Percentiles rank a stretch among this genome's conserved stretches.
These are phyloP conservation scores for Coccinonectria pachysandricola DNA, from an alignment of 2,329 filamentous ascomycete species.

Conservation along the genomic window DNA sequence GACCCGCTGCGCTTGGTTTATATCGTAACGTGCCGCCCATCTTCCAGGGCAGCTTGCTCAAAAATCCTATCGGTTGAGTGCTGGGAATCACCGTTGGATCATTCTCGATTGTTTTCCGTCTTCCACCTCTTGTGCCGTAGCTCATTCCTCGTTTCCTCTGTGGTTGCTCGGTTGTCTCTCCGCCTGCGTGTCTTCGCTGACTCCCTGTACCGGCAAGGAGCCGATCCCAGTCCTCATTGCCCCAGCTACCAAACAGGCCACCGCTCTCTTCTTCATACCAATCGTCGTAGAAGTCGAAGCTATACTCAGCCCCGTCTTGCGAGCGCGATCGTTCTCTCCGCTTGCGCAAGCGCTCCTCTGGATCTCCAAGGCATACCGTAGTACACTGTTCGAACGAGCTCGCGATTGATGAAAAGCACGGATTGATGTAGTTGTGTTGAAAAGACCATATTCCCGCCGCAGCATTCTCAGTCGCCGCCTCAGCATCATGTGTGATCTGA, in stretches of 20 bases:
- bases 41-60: conserved; percentile 75
- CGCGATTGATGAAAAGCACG: conserved; percentile 62
- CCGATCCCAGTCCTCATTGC: conserved; percentile 74
- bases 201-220: conserved; percentile 61
- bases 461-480: conserved; percentile 83
- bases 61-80: conserved; percentile 74
- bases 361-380: conserved; percentile 57
- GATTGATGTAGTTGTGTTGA: conserved; percentile 72
- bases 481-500: conserved; percentile 81
- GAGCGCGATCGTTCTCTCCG: conserved; percentile 51
- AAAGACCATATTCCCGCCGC: conserved; percentile 86
- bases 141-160: conserved; percentile 74
- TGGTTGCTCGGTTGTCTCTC: conserved; percentile 48
- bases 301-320: conserved; percentile 62
- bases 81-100: conserved; percentile 88
- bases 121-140: conserved; percentile 60
- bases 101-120: conserved; percentile 44
- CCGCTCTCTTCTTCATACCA: conserved; percentile 62
- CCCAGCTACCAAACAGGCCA: conserved; percentile 62
- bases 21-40: conserved; percentile 76
- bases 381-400: conserved; percentile 63
- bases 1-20: conserved; percentile 79
- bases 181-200: conserved; percentile 24
- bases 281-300: conserved; percentile 96
- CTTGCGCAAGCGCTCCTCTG: conserved; percentile 64